Evolutionary conservation across 495 filamentous ascomycete species (phyloP), one percentile per base, ranked within the genome.

Genomic region (Talaromyces adpressus): DNA sequence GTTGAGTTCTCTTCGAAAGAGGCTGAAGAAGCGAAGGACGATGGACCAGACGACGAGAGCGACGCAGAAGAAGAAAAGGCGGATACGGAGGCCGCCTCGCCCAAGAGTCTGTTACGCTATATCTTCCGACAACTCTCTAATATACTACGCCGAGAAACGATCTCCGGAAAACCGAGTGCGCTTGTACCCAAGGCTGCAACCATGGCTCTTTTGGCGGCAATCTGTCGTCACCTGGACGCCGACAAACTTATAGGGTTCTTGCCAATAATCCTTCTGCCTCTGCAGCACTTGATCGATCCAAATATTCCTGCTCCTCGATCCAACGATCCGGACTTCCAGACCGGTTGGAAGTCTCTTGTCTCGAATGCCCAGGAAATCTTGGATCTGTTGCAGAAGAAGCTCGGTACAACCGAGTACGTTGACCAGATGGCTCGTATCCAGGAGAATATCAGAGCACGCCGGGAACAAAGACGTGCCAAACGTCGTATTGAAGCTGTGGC

Each of bases 271-370:
- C 82, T 98, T 5, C 83, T 88, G 23, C 91, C 94, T 16, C 81
- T 97, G 18, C 86, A 92, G 70, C 89, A 93, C 69, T 74, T 97
- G 52, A 93, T 90, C 0, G 92, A 97, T 67, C 77, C 89, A 14
- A 83, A 85, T 0, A 92, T 93, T 45, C 84, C 87, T 0, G 75
- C 81, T 2, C 88, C 89, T 0, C 84, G 85, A 61, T 89, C 87
- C 18, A 72, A 74, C 7, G 87, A 93, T 69, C 78, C 84, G 49
- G 72, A 72, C 0, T 94, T 92, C 81, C 85, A 81, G 65, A 79
- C 84, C 20, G 78, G 80, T 2, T 87, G 89, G 75, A 87, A 89
- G 68, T 71, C 78, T 3, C 78, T 98, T 18, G 83, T 87, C 49
- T 77, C 82, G 20, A 88, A 86, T 59, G 87, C 87, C 18, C 82